These are phyloP conservation scores for Mrakiaceae sp. DNA, from an alignment of 1,284 basidiomycete genomes.

Conservation along the genomic window DNA sequence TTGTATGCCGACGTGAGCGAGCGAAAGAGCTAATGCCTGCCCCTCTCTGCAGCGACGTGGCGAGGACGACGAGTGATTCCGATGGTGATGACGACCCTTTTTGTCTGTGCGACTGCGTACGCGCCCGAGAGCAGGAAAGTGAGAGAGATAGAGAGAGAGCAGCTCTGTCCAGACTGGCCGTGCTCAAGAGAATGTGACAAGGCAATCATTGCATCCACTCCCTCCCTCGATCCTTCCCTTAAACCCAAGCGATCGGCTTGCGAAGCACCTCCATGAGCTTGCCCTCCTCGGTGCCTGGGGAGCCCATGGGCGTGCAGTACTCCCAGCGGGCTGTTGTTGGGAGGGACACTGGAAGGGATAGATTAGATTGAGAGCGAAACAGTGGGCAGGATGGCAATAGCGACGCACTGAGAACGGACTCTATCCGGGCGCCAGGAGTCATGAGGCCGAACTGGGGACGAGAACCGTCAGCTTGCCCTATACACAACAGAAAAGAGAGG, in stretches of 20 bases:
- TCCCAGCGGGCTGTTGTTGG: slow-evolving; percentile 90
- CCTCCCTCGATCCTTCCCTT: slow-evolving; percentile 13
- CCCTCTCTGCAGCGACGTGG: background rate
- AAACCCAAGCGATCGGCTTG: slow-evolving; percentile 59
- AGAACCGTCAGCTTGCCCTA: too few species aligned
- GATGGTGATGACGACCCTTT: too few species aligned
- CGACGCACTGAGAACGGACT: slow-evolving; percentile 80
- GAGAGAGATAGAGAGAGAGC: too few species aligned
- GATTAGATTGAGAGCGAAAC: background rate
- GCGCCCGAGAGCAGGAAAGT: too few species aligned
- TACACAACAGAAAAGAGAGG: too few species aligned
- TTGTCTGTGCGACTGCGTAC: too few species aligned
- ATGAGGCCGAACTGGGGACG: slow-evolving; percentile 57
- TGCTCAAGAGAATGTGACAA: too few species aligned
- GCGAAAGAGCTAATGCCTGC: background rate
- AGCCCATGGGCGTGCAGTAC: slow-evolving; percentile 70
- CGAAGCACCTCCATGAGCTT: slow-evolving; percentile 57
- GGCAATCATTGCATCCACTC: too few species aligned
- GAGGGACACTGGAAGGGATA: slow-evolving; percentile 31
- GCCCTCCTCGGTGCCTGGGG: slow-evolving; percentile 50
- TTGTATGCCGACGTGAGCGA: background rate
- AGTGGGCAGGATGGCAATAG: slow-evolving; percentile 1
- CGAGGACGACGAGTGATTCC: slow-evolving; percentile 2
- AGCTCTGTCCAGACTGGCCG: too few species aligned
- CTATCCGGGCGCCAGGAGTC: slow-evolving; percentile 81